phyloP scores from a whole-genome alignment of 2,329 filamentous ascomycete species.

The Penicillium sp. region DNA sequence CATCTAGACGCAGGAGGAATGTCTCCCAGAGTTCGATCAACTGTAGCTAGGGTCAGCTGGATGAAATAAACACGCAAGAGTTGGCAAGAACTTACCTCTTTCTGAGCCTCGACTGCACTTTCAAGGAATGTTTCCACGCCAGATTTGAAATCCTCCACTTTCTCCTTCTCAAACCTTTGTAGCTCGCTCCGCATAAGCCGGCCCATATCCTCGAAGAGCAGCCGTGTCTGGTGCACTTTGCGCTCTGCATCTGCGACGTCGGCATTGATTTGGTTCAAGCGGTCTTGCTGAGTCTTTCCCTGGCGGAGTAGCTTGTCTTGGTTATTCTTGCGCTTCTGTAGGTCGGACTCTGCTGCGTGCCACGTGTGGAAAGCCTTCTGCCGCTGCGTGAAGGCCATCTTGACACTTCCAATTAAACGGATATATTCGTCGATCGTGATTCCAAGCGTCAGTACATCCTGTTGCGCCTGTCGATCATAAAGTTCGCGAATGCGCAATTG shows the following conservation, averaged over 20 bases:
- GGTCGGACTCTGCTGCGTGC: slow-evolving; percentile 84
- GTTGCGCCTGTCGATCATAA: slow-evolving; percentile 94
- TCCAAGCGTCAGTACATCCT: slow-evolving; percentile 91
- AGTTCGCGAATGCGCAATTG: slow-evolving; percentile 92
- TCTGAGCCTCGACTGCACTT: slow-evolving; percentile 95
- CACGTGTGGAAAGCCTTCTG: slow-evolving; percentile 95
- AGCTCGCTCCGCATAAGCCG: slow-evolving; percentile 85
- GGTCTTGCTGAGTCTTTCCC: slow-evolving; percentile 92
- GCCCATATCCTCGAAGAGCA: slow-evolving; percentile 97
- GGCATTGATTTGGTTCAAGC: slow-evolving; percentile 84
- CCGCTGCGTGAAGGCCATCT: slow-evolving; percentile 85
- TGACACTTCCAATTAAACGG: slow-evolving; percentile 89
- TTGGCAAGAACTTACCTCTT: slow-evolving; percentile 67
- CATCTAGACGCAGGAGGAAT: slow-evolving; percentile 91
- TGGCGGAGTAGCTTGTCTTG: slow-evolving; percentile 96
- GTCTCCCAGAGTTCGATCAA: slow-evolving; percentile 95
- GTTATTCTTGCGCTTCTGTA: slow-evolving; percentile 81
- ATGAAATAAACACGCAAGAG: neutral
- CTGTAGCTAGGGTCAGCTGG: slow-evolving; percentile 51
- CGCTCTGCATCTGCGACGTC: slow-evolving; percentile 94
- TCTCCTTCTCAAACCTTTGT: slow-evolving; percentile 92
- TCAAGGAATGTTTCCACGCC: slow-evolving; percentile 97
- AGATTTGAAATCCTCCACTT: slow-evolving; percentile 98
- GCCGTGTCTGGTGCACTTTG: slow-evolving; percentile 81
- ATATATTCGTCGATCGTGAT: slow-evolving; percentile 99